Evolutionary conservation across 768 basidiomycete genomes (phyloP).

Genomic region (Pulveroboletus sp.): DNA sequence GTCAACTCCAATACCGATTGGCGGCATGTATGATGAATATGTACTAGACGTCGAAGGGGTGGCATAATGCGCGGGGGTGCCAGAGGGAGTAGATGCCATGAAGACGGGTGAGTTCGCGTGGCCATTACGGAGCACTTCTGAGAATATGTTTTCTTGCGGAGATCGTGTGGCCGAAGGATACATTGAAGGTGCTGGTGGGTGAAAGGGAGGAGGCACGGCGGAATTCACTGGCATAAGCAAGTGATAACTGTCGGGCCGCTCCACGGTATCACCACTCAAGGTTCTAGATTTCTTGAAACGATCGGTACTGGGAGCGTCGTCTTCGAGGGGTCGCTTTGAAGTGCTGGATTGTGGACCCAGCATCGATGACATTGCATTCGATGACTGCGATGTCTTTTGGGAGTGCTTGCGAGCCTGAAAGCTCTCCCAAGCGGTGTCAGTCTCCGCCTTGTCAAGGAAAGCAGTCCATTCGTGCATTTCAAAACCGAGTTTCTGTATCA

Average conservation of each 20-base stretch:
- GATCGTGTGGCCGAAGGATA: slow-evolving; percentile 43
- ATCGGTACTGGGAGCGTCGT: slow-evolving; percentile 17
- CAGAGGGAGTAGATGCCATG: slow-evolving; percentile 41
- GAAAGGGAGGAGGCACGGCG: slow-evolving; percentile 31
- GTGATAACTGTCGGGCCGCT: slow-evolving; percentile 42
- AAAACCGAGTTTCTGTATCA: slow-evolving; percentile 77
- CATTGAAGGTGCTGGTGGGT: slow-evolving; percentile 33
- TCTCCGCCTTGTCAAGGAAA: slow-evolving; percentile 81
- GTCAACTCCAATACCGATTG: slow-evolving; percentile 56
- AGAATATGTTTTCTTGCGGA: slow-evolving; percentile 51
- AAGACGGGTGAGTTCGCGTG: slow-evolving; percentile 58
- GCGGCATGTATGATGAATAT: slow-evolving; percentile 47
- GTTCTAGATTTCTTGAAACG: slow-evolving; percentile 51
- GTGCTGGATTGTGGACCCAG: slow-evolving; percentile 21
- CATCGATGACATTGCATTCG: slow-evolving; percentile 28
- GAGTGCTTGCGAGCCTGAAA: slow-evolving; percentile 63
- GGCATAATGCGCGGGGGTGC: slow-evolving; percentile 40
- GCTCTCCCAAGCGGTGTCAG: slow-evolving; percentile 90
- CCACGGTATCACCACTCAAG: slow-evolving; percentile 36
- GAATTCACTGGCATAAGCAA: slow-evolving; percentile 53
- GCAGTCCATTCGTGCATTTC: slow-evolving; percentile 71
- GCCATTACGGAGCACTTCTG: slow-evolving; percentile 53
- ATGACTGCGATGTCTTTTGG: slow-evolving; percentile 28
- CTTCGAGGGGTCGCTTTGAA: slow-evolving; percentile 29
- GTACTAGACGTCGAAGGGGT: slow-evolving; percentile 32